Conservation (phyloP, 176 grass and related monocot genomes). For the Oryza rufipogon region DNA sequence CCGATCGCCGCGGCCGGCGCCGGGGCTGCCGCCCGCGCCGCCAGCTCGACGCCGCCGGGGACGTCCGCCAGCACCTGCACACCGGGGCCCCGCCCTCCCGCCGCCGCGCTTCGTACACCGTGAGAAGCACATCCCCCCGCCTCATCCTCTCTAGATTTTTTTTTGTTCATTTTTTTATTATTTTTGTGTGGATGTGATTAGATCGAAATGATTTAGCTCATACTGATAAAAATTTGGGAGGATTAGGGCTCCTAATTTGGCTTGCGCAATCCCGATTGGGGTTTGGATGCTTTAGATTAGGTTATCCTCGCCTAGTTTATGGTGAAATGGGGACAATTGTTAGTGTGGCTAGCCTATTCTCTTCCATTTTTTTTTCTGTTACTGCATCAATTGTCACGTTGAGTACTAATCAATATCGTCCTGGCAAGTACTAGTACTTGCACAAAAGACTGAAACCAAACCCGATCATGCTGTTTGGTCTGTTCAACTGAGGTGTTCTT, state of each 20-base stretch:
- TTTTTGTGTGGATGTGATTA: not conserved
- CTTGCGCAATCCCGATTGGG: not conserved
- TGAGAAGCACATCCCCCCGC: not conserved
- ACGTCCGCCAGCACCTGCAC: slow-evolving; percentile 42
- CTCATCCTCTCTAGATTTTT: not conserved
- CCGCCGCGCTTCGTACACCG: slow-evolving; percentile 51
- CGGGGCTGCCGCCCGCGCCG: slow-evolving; percentile 48
- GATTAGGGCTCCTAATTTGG: not conserved
- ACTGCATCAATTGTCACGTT: not conserved
- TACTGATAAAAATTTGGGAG: not conserved
- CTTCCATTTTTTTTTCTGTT: not conserved
- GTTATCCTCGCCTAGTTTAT: not conserved
- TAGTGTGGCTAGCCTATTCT: not conserved
- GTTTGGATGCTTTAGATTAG: not conserved
- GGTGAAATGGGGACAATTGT: not conserved
- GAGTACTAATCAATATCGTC: not conserved
- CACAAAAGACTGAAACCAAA: not conserved
- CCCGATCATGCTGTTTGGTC: not conserved
- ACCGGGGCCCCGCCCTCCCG: slow-evolving; percentile 37
- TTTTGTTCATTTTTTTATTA: not conserved
- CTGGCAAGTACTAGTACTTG: not conserved
- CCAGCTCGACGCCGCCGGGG: slow-evolving; percentile 50
- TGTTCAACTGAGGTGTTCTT: not conserved
- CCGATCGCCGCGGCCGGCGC: slow-evolving; percentile 17
- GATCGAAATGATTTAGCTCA: not conserved